These are phyloP conservation scores for Coffea canephora DNA, from an alignment of 257 asterid species.

Conservation along the genomic window DNA sequence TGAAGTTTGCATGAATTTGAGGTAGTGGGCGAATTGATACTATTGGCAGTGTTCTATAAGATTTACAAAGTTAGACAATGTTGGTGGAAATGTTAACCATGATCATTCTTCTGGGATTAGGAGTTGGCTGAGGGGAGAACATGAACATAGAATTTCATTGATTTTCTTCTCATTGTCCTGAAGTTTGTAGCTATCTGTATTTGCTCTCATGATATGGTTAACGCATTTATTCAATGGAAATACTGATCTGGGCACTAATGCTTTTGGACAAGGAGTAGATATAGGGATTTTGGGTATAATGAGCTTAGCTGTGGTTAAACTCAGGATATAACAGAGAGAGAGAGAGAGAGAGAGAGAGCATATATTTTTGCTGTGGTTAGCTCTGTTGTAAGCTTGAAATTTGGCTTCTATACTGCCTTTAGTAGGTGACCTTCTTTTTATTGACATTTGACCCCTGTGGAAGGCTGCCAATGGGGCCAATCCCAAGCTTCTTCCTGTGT, in stretches of 20 bases:
- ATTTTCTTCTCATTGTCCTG: not conserved
- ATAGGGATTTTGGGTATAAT: no score
- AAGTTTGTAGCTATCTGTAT: not conserved
- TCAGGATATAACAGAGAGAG: not conserved
- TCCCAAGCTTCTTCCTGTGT: not conserved
- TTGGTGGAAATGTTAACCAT: not conserved
- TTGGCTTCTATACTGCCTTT: not conserved
- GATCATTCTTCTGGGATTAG: not conserved
- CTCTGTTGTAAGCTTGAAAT: not conserved
- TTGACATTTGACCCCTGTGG: not conserved
- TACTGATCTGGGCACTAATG: not conserved
- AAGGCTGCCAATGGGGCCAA: not conserved
- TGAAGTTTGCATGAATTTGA: not conserved
- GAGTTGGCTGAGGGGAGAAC: not conserved
- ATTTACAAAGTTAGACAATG: not conserved
- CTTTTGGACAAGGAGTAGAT: not conserved
- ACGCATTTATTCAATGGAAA: not conserved
- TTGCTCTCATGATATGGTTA: not conserved
- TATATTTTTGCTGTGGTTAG: not conserved
- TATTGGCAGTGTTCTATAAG: not conserved
- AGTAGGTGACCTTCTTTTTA: not conserved
- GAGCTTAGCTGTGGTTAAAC: not conserved
- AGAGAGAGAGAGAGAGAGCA: not conserved
- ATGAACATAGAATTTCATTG: not conserved
- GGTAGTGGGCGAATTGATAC: not conserved